Conservation (phyloP, 176 grass and related monocot genomes). For the Juncus inflexus region DNA sequence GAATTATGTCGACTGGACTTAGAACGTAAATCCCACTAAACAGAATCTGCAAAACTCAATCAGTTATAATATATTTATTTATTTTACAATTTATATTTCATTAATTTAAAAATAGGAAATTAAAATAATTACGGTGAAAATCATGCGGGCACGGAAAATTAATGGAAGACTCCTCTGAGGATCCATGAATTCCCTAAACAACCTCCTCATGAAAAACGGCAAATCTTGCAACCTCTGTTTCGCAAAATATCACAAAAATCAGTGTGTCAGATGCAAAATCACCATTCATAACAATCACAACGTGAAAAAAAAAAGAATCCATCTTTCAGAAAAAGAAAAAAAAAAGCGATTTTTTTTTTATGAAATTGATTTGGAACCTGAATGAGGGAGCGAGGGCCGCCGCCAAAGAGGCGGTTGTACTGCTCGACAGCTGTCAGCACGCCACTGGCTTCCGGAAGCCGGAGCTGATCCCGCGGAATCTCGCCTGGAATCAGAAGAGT, state of each 20-base stretch:
- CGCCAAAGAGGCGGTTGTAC: slow-evolving; percentile 78
- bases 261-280: slow-evolving; percentile 1
- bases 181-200: slow-evolving; percentile 85
- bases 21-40: slow-evolving; percentile 77
- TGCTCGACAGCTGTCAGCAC: slow-evolving; percentile 55
- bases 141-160: slow-evolving; percentile 73
- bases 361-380: slow-evolving; percentile 46
- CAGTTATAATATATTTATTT: background rate
- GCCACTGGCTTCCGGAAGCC: slow-evolving; percentile 36
- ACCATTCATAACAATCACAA: background rate
- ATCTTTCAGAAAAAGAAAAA: no score
- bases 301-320: background rate
- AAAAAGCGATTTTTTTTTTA: no score
- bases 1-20: slow-evolving; percentile 83
- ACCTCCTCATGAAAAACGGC: slow-evolving; percentile 73
- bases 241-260: background rate
- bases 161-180: slow-evolving; percentile 77
- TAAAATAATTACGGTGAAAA: slow-evolving; percentile 52
- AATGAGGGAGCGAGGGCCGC: slow-evolving; percentile 51
- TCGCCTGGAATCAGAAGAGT: slow-evolving; percentile 74
- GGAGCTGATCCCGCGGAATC: slow-evolving; percentile 29
- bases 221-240: slow-evolving; percentile 84
- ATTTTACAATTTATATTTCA: background rate
- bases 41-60: slow-evolving; percentile 53
- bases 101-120: background rate